Conservation (phyloP, 352 stramenopile species). For the Phytophthora cajani region DNA sequence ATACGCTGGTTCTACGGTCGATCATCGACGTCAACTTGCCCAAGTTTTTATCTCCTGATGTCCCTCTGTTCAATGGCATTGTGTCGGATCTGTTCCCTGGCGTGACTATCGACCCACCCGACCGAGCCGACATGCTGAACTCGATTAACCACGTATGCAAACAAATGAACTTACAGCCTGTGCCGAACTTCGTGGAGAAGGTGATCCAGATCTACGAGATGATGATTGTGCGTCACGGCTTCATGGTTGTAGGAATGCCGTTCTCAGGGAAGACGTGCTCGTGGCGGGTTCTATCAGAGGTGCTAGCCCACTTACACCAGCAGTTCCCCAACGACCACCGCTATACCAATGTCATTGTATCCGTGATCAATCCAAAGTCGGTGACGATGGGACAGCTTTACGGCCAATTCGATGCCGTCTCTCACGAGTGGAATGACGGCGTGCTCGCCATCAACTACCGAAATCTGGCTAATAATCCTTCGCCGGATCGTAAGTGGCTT, state of each 20-base stretch:
- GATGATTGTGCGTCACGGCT: conserved; percentile 96
- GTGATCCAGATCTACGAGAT: conserved; percentile 97
- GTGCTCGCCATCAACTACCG: conserved; percentile 94
- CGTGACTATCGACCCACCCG: conserved; percentile 88
- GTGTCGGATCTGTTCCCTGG: conserved; percentile 94
- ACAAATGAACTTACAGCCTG: conserved; percentile 84
- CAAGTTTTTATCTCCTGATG: conserved; percentile 93
- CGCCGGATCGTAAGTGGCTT: conserved; percentile 90
- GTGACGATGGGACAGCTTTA: conserved; percentile 95
- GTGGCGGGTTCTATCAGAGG: conserved; percentile 90
- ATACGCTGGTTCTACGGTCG: conserved; percentile 90
- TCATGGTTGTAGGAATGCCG: conserved; percentile 96
- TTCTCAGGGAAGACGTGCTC: conserved; percentile 94
- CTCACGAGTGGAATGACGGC: conserved; percentile 95
- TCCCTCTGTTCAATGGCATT: conserved; percentile 95
- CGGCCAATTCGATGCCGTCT: conserved; percentile 94
- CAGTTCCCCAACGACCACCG: conserved; percentile 66
- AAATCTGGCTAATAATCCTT: conserved; percentile 78
- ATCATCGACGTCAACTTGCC: conserved; percentile 96
- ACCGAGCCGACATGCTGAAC: conserved; percentile 86
- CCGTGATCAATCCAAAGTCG: conserved; percentile 94
- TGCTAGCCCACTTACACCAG: conserved; percentile 81
- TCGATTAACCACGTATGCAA: conserved; percentile 86
- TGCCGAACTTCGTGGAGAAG: conserved; percentile 92
- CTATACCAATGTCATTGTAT: conserved; percentile 81